A percentile compares a stretch with the other conserved stretches of the same genome.
Evolutionary conservation across 2,329 filamentous ascomycete species (phyloP).

Genomic region (Raffaelea ambrosiae): DNA sequence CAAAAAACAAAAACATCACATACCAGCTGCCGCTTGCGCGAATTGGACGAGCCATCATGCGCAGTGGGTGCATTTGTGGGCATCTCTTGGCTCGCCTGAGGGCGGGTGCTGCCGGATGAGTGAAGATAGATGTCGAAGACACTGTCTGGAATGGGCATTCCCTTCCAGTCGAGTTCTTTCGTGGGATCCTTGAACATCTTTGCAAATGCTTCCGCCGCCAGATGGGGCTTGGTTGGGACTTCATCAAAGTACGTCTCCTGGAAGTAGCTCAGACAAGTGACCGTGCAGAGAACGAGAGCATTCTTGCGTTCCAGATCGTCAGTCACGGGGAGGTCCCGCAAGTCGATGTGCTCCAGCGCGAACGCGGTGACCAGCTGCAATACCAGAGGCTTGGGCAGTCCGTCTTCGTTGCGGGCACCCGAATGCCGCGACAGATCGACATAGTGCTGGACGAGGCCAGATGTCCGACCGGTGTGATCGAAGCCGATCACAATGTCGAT

Average conservation of each 20-base stretch:
- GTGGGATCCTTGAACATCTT: slow-evolving; percentile 32
- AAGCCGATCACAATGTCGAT: slow-evolving; percentile 46
- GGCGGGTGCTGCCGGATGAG: slow-evolving; percentile 16
- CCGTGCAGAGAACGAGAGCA: slow-evolving; percentile 25
- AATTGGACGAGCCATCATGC: slow-evolving; percentile 11
- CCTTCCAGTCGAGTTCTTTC: slow-evolving; percentile 35
- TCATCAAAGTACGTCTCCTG: slow-evolving; percentile 21
- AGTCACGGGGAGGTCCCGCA: slow-evolving; percentile 26
- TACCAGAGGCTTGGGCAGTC: slow-evolving; percentile 28
- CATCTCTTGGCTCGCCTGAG: not conserved
- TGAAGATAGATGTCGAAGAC: slow-evolving; percentile 39
- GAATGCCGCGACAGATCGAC: not conserved
- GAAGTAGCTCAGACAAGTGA: slow-evolving; percentile 31
- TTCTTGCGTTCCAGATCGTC: slow-evolving; percentile 38
- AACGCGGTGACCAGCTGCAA: slow-evolving; percentile 40
- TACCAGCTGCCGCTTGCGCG: slow-evolving; percentile 29
- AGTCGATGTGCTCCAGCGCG: slow-evolving; percentile 48
- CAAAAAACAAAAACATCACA: not conserved
- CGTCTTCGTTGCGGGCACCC: not conserved
- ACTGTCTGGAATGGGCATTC: slow-evolving; percentile 35
- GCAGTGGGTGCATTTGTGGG: not conserved
- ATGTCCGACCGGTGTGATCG: slow-evolving; percentile 39
- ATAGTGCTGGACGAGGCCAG: slow-evolving; percentile 20
- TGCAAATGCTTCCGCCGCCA: slow-evolving; percentile 38
- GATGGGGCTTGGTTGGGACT: slow-evolving; percentile 28